Evolutionary conservation across 2,329 filamentous ascomycete species (phyloP).

Genomic region (Helminthosporium solani): DNA sequence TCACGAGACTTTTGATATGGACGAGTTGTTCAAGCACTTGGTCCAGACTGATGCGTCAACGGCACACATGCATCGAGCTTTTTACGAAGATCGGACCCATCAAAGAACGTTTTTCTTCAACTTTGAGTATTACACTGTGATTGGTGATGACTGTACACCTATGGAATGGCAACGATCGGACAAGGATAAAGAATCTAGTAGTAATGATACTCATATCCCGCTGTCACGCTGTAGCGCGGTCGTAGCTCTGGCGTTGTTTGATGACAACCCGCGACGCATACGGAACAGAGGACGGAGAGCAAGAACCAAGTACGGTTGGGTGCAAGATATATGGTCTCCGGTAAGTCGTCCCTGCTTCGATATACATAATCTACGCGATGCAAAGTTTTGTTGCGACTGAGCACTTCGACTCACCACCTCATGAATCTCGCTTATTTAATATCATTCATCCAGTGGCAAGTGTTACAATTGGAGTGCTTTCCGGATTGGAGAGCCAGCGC

Average conservation of each 20-base stretch:
- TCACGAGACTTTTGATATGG: conserved; percentile 61
- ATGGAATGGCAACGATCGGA: conserved; percentile 63
- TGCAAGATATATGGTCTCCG: conserved; percentile 60
- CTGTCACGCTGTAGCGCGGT: conserved; percentile 61
- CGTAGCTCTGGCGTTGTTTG: conserved; percentile 59
- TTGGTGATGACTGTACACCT: conserved; percentile 57
- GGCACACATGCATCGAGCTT: conserved; percentile 56
- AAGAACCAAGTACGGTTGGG: conserved; percentile 51
- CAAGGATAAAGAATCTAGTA: conserved; percentile 41
- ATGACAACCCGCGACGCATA: conserved; percentile 53
- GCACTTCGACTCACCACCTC: no score
- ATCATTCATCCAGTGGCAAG: neutral
- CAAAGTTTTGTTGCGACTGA: no score
- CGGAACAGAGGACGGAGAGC: conserved; percentile 53
- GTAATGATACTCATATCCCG: conserved; percentile 54
- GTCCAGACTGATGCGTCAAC: conserved; percentile 49
- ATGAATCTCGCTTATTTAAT: conserved; percentile 3
- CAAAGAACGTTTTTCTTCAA: conserved; percentile 63
- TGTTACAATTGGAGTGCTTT: conserved; percentile 8
- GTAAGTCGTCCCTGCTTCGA: no score
- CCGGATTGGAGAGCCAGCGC: conserved; percentile 43
- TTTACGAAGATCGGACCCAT: conserved; percentile 46
- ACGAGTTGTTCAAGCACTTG: conserved; percentile 59
- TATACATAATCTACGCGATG: no score
- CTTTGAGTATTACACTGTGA: conserved; percentile 66